Percentiles rank a stretch among this genome's conserved stretches.
These are phyloP conservation scores for Pseudocercospora cruenta DNA, from an alignment of 2,329 filamentous ascomycete species.

Conservation along the genomic window DNA sequence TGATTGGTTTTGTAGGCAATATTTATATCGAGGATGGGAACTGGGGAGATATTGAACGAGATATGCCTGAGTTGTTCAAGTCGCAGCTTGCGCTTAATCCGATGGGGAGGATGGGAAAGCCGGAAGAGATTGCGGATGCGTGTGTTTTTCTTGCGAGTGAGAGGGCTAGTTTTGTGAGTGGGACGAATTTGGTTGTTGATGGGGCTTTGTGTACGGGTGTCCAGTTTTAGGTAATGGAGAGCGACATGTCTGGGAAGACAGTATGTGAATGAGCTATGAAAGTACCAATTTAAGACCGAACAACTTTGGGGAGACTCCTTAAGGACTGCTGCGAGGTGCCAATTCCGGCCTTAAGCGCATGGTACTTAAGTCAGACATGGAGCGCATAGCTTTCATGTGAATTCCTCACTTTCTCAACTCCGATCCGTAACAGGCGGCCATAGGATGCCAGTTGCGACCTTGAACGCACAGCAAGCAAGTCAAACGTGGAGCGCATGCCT, in stretches of 20 bases:
- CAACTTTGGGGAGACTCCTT: too few relatives aligned
- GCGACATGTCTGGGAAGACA: too few relatives aligned
- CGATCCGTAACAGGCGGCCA: background rate
- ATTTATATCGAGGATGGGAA: conserved; percentile 44
- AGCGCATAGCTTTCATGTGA: too few relatives aligned
- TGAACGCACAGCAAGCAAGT: background rate
- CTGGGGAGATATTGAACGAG: conserved; percentile 41
- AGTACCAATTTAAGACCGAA: too few relatives aligned
- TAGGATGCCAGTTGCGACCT: background rate
- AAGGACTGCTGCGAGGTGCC: too few relatives aligned
- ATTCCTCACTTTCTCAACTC: too few relatives aligned
- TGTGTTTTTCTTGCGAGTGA: conserved; percentile 48
- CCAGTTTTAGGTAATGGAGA: conserved; percentile 28
- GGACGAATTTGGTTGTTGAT: conserved; percentile 38
- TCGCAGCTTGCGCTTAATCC: conserved; percentile 41
- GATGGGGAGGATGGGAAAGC: conserved; percentile 51
- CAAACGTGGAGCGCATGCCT: background rate
- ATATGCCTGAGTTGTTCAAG: conserved; percentile 38
- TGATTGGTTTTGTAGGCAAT: conserved; percentile 37
- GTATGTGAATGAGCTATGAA: too few relatives aligned
- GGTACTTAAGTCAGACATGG: too few relatives aligned
- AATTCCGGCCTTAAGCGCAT: too few relatives aligned
- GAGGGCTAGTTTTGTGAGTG: conserved; percentile 35
- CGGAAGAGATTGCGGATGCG: conserved; percentile 55
- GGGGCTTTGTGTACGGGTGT: conserved; percentile 35